Evolutionary conservation across 345 rosid genomes (phyloP), one percentile per base, ranked within the genome.

Genomic region (Diplotaxis tenuifolia): DNA sequence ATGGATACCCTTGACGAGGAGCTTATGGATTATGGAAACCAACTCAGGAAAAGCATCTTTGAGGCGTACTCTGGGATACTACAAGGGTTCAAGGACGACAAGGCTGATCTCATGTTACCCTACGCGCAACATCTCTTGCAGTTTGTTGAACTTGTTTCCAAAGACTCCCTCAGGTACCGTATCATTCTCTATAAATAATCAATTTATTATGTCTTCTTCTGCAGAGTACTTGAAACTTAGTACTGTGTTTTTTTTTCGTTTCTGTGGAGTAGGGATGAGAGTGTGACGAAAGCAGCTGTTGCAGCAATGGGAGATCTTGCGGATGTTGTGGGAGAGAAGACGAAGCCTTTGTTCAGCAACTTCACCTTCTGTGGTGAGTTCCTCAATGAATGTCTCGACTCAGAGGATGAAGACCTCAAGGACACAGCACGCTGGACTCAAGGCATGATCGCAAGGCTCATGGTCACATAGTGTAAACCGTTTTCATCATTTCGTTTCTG

Each of bases 271-370:
- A 94, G 97, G 85, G 95, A 94, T 62, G 98, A 91, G 80, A 75
- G 84, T 56, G 93, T 94, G 55, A 91, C 93, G 4, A 94, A 85
- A 78, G 97, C 96, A 5, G 94, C 96, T 7, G 88, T 91, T 23
- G 98, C 95, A 0, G 97, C 93, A 53, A 86, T 89, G 88, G 98
- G 98, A 25, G 97, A 94, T 83, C 90, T 94, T 12, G 98, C 96
- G 0, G 97, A 91, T 53, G 90, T 93, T 2, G 86, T 91, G 14
- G 98, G 98, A 49, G 68, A 90, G 4, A 85, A 86, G 80, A 82
- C 80, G 14, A 91, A 88, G 82, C 73, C 82, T 19, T 68, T 91
- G 76, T 89, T 93, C 73, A 86, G 45, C 36, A 92, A 86, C 76
- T 83, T 81, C 28, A 40, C 83, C 0, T 93, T 87, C 83, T 91